These are phyloP conservation scores for Suillus lakei DNA, from an alignment of 768 basidiomycete species.

Conservation along the genomic window DNA sequence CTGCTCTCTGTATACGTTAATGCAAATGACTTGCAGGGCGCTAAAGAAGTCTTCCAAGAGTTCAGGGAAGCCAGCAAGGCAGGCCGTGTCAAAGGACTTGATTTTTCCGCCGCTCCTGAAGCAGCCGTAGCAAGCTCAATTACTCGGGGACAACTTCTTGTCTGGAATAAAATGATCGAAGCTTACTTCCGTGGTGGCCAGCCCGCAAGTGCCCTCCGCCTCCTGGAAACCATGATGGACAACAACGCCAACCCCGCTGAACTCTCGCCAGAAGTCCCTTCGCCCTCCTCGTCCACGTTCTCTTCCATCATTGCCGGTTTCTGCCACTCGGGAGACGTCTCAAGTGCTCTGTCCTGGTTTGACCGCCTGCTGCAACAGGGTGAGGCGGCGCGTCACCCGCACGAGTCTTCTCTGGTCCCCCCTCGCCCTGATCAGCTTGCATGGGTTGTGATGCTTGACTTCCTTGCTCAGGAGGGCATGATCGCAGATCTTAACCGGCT, in stretches of 20 bases:
- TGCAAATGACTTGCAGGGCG: constrained; percentile 51
- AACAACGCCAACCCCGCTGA: constrained; percentile 39
- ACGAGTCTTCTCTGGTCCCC: constrained; percentile 46
- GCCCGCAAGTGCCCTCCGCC: constrained; percentile 62
- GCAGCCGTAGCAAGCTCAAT: constrained; percentile 22
- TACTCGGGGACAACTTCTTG: constrained; percentile 44
- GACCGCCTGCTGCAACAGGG: constrained; percentile 58
- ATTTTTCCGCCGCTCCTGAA: constrained; percentile 21
- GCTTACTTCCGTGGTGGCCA: constrained; percentile 70
- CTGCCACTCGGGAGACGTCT: constrained; percentile 56
- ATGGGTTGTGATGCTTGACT: constrained; percentile 65
- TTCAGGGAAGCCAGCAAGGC: constrained; percentile 50
- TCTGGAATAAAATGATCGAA: constrained; percentile 81
- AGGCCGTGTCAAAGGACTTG: constrained; percentile 38
- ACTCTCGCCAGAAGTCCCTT: constrained; percentile 49
- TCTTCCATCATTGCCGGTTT: constrained; percentile 69
- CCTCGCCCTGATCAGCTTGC: constrained; percentile 56
- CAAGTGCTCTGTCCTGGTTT: constrained; percentile 75
- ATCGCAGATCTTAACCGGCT: constrained; percentile 61
- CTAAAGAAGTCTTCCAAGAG: constrained; percentile 65
- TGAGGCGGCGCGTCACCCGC: constrained; percentile 39
- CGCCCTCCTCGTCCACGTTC: constrained; percentile 67
- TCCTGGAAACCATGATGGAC: constrained; percentile 76
- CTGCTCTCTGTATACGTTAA: constrained; percentile 65
- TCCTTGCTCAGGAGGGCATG: constrained; percentile 50